Conservation (phyloP, 2,329 filamentous ascomycete genomes). For the Fusarium albidum region DNA sequence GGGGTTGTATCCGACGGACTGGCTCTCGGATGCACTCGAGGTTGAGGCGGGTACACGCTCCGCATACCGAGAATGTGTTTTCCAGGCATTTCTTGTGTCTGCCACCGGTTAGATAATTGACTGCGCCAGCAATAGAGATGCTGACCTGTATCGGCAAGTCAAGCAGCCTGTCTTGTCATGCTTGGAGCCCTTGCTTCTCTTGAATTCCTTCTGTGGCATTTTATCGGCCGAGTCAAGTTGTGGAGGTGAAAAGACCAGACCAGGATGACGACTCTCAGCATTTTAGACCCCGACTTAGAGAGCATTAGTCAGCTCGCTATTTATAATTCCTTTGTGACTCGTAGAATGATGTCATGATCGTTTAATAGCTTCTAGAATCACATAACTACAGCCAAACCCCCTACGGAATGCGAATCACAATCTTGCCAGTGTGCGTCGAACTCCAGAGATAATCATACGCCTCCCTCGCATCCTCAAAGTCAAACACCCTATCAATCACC, state of each 20-base stretch:
- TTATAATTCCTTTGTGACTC: too few species aligned
- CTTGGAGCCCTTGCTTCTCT: constrained; percentile 6
- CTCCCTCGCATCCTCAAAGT: constrained; percentile 9
- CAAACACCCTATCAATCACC: constrained; percentile 10
- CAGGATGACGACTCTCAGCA: too few species aligned
- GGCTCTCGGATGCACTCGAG: constrained; percentile 2
- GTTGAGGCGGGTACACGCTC: constrained; percentile 5
- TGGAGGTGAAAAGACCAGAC: too few species aligned
- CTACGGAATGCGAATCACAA: constrained; percentile 14
- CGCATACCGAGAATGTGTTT: constrained; percentile 7
- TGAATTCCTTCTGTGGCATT: background rate
- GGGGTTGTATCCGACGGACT: background rate
- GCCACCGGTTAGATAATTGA: background rate
- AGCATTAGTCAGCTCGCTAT: too few species aligned
- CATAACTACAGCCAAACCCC: too few species aligned
- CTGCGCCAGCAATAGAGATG: too few species aligned
- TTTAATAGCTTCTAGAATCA: too few species aligned
- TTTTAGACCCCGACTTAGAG: too few species aligned
- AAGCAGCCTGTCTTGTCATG: constrained; percentile 13
- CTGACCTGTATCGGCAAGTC: constrained; percentile 14
- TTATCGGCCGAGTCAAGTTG: too few species aligned
- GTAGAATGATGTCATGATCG: too few species aligned
- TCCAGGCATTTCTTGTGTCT: constrained; percentile 11
- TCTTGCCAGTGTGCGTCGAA: constrained; percentile 20
- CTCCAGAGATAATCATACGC: constrained; percentile 20